Conservation (phyloP, 169 alveolate species). For the Plasmodium chabaudi region DNA sequence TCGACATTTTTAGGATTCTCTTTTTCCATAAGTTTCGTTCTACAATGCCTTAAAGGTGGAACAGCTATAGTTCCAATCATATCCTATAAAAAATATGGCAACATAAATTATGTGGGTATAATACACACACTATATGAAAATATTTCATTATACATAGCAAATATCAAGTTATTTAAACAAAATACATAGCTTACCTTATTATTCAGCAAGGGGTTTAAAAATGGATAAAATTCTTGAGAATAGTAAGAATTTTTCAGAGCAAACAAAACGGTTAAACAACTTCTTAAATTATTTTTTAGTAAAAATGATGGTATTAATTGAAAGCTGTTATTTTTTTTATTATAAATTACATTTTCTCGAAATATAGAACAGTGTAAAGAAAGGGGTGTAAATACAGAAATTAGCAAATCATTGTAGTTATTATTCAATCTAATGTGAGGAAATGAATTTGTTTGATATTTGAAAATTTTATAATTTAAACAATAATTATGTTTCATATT, state of each 20-base stretch:
- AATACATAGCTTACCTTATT: slow-evolving; percentile 29
- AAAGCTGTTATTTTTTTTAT: slow-evolving; percentile 36
- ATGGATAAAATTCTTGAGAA: slow-evolving; percentile 71
- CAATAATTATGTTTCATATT: slow-evolving; percentile 46
- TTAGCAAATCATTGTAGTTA: slow-evolving; percentile 45
- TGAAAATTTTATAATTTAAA: slow-evolving; percentile 71
- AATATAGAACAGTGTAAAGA: slow-evolving; percentile 65
- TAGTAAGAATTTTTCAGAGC: slow-evolving; percentile 60
- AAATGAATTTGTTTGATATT: slow-evolving; percentile 68
- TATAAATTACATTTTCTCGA: slow-evolving; percentile 72
- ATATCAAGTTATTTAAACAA: too few relatives aligned
- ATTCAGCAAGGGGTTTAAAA: slow-evolving; percentile 60
- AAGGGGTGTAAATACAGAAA: slow-evolving; percentile 57
- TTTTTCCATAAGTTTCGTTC: slow-evolving; percentile 52
- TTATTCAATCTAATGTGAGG: slow-evolving; percentile 68
- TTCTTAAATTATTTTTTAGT: slow-evolving; percentile 56
- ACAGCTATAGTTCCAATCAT: slow-evolving; percentile 74
- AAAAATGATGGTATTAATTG: slow-evolving; percentile 64
- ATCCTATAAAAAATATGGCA: slow-evolving; percentile 26
- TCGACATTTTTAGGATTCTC: slow-evolving; percentile 59
- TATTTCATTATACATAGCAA: too few relatives aligned
- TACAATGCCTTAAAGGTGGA: slow-evolving; percentile 68
- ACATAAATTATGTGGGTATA: neutral
- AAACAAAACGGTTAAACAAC: slow-evolving; percentile 64
- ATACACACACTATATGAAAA: too few relatives aligned